A percentile compares a stretch with the other conserved stretches of the same genome.
Conservation (phyloP, 192 early-diverging fungal genomes). For the Gamsiella multidivaricata region DNA sequence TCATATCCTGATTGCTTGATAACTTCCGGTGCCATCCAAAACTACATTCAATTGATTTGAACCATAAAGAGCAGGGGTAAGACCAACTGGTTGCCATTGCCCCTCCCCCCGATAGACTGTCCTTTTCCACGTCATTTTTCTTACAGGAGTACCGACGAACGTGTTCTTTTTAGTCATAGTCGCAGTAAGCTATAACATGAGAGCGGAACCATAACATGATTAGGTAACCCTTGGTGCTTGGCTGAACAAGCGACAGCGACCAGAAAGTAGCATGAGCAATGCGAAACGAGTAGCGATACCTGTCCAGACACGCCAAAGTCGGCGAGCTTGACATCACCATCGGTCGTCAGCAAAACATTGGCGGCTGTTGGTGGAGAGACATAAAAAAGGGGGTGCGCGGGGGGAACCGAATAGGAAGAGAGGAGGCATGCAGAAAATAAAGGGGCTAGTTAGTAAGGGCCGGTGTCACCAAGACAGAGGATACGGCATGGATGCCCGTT, state of each 20-base stretch:
- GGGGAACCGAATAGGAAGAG: neutral
- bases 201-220: no score
- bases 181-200: constrained; percentile 74
- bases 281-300: constrained; percentile 39
- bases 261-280: constrained; percentile 2
- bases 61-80: neutral
- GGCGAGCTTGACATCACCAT: constrained; percentile 84
- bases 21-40: constrained; percentile 96
- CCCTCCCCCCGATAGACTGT: neutral
- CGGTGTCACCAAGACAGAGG: no score
- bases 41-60: constrained; percentile 42
- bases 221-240: no score
- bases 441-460: neutral
- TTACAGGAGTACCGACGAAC: constrained; percentile 95
- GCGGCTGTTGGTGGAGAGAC: constrained; percentile 67
- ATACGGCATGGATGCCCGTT: neutral
- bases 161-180: constrained; percentile 96
- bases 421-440: neutral
- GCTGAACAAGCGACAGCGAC: no score
- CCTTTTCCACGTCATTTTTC: constrained; percentile 2
- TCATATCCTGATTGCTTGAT: constrained; percentile 96
- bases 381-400: neutral
- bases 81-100: neutral
- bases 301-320: constrained; percentile 99
- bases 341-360: constrained; percentile 74